Base-by-base conservation (phyloP, 2,329 filamentous ascomycete genomes). In the Scytalidium lignicola region DNA sequence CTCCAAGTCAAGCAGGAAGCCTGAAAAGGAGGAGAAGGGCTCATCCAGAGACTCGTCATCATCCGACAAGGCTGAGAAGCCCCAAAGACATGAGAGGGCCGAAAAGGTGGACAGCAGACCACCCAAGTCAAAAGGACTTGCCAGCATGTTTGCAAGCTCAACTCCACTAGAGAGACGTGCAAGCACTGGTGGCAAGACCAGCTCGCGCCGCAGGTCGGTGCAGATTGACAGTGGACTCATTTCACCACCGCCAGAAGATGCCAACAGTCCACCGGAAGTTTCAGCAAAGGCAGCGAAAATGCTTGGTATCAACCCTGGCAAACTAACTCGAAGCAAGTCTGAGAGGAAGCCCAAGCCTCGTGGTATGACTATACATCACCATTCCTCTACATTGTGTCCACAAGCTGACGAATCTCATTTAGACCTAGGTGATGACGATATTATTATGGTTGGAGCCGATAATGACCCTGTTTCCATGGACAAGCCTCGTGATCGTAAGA, bases 231-330 rank as follows among this genome's bases (percentile, higher is more conserved):
- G 72, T 54, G 86, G 82, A 7, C 72, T 91, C 52, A 75, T 80
- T 42, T 88, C 87, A 18, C 87, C 88, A 3, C 86, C 88, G 8
- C 82, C 85, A 2, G 88, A 90, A 23, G 80, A 86, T 26, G 70
- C 75, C 20, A 45, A 43, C 43, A 54, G 42, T n/a, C 53, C 55
- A 40, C 75, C 76, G 2, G 78, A 80, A 46, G 77, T 89, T 62
- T 78, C 84, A 7, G 77, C 82, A 42, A 95, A 95, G 67, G 89
- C 88, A 22, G 88, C 88, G 26, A 90, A 84, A 67, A 69, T 92
- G 46, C 81, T 93, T 81, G 90, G 71, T 57, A 68, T 80, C 51
- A 72, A 66, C 52, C 68, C 66, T 49, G 65, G 71, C 22, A 74
- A 73, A 57, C 72, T 71, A 41, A 71, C 72, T 12, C 72, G 72